Base-by-base conservation (phyloP, 352 stramenopile genomes). In the Aphanomyces invadans region DNA sequence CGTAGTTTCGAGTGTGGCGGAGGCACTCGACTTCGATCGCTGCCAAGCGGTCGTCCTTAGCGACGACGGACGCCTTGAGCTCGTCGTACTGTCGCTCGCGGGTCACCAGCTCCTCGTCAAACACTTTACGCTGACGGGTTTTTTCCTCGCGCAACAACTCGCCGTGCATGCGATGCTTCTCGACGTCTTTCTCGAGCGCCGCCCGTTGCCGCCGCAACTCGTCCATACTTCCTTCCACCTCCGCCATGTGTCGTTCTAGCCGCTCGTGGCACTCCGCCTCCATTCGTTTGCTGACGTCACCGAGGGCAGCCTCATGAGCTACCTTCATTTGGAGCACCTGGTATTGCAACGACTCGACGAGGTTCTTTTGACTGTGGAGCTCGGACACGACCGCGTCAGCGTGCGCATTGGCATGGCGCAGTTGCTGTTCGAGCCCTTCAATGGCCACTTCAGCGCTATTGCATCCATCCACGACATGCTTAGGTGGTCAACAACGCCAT, bases 161-260 rank as follows among this genome's bases (percentile, higher is more conserved):
- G 55, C 88, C 79, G 2, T 70, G 79, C n/a, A 76, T 65, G 28
- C 80, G 55, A 49, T 88, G 79, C 52, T 79, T 87, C 61, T 84
- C 80, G 0, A 89, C 77, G 44, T 91, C 81, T 23, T 71, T 71
- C 60, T 92, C 80, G 23, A 90, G 68, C 45, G 80, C 69, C 33
- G 81, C 45, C 1, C 83, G 76, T 1, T 71, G 74, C 46, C 83
- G 80, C 59, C 87, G 87, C 62, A 90, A 76, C 19, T 87, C 85
- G 0, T 76, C 77, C 3, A 90, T 69, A 69, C 92, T 82, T 2
- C 69, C 72, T 63, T 91, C 79, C 4, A 92, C 75, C 0, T 72
- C 74, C 1, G 70, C 66, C 0, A 91, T 72, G 0, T 79, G 73
- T 17, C 80, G 83, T 33, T 89, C 73, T 4, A 89, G 71, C 3